Evolutionary conservation across 2,329 filamentous ascomycete genomes (phyloP).

Genomic region (Talaromyces sp.): DNA sequence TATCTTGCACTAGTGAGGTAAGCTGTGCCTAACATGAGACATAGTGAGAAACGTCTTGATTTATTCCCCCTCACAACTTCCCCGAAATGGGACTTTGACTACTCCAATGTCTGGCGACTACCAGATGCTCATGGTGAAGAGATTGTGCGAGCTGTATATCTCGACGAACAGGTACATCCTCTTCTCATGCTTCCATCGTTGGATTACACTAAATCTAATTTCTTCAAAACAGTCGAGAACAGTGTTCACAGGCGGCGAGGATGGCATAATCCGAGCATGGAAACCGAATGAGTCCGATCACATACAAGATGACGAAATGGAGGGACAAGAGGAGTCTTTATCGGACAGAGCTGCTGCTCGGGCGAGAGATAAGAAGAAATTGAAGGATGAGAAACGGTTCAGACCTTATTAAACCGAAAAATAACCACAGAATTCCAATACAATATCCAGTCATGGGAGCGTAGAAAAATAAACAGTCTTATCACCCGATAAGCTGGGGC

Average conservation of each 20-base stretch:
- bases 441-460: neutral
- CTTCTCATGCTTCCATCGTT: too few species aligned
- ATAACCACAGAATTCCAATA: neutral
- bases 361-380: conserved; percentile 32
- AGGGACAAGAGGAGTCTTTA: conserved; percentile 20
- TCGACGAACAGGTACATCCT: conserved; percentile 43
- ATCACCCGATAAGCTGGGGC: neutral
- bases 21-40: too few species aligned
- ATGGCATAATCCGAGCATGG: conserved; percentile 43
- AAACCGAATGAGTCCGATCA: conserved; percentile 25
- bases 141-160: conserved; percentile 45
- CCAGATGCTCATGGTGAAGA: conserved; percentile 50
- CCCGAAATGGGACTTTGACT: conserved; percentile 40
- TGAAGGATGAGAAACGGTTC: conserved; percentile 35
- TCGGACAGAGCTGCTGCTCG: conserved; percentile 25
- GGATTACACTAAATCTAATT: neutral
- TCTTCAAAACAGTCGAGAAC: conserved; percentile 30
- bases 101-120: conserved; percentile 39
- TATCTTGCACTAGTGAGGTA: neutral
- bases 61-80: conserved; percentile 38
- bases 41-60: conserved; percentile 42
- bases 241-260: conserved; percentile 46
- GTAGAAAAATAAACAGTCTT: neutral
- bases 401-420: conserved; percentile 34
- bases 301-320: neutral